Conservation (phyloP, 2,329 filamentous ascomycete genomes). For the Beauveria sp. region DNA sequence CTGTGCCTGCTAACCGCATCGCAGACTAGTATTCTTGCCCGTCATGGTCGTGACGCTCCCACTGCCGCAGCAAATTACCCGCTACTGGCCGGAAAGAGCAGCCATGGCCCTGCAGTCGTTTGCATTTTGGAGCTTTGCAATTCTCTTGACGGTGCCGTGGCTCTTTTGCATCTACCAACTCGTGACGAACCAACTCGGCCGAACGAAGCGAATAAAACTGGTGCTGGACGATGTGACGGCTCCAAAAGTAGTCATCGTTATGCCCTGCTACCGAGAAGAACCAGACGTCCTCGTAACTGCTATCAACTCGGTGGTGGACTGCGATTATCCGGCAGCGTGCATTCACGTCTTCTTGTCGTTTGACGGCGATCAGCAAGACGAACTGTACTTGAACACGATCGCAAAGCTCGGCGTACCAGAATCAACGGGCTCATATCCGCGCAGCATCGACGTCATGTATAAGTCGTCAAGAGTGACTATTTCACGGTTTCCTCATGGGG, state of each 20-base stretch:
- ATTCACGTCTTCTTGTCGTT: conserved; percentile 95
- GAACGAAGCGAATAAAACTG: conserved; percentile 73
- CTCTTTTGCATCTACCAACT: conserved; percentile 88
- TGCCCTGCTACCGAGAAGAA: conserved; percentile 94
- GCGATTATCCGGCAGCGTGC: conserved; percentile 86
- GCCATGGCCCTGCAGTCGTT: conserved; percentile 81
- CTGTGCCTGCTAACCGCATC: conserved; percentile 9
- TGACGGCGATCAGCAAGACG: conserved; percentile 82
- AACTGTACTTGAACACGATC: conserved; percentile 81
- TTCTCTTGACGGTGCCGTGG: conserved; percentile 81
- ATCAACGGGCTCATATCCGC: conserved; percentile 70
- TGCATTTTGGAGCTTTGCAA: conserved; percentile 87
- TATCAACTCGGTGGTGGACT: conserved; percentile 84
- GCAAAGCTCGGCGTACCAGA: conserved; percentile 76
- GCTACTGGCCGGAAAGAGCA: conserved; percentile 63
- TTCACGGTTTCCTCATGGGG: conserved; percentile 86
- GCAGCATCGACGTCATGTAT: conserved; percentile 85
- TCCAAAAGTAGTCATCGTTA: conserved; percentile 90
- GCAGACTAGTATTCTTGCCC: conserved; percentile 75
- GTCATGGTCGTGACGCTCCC: conserved; percentile 93
- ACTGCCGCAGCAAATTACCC: conserved; percentile 63
- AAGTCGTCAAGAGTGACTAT: conserved; percentile 77
- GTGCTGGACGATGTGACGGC: conserved; percentile 78
- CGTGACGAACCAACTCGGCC: conserved; percentile 77
- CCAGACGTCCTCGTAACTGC: conserved; percentile 78